A percentile compares a stretch with the other conserved stretches of the same genome.
These are phyloP conservation scores for Waltergamsia citrina DNA, from an alignment of 2,329 filamentous ascomycete species.

Conservation along the genomic window DNA sequence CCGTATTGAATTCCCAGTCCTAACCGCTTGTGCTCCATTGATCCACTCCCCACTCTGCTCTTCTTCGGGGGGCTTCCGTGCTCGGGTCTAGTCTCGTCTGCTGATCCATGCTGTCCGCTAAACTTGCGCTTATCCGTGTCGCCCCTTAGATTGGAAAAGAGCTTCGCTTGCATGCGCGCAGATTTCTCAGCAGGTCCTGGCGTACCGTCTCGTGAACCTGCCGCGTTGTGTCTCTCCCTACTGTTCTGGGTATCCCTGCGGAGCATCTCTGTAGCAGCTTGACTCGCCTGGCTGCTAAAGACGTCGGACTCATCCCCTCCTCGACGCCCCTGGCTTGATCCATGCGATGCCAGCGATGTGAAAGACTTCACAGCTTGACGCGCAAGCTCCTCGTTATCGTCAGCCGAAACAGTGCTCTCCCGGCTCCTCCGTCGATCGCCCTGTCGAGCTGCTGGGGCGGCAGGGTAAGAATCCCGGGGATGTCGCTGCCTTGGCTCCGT, in stretches of 20 bases:
- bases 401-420: slow-evolving; percentile 76
- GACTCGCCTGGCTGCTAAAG: slow-evolving; percentile 64
- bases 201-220: slow-evolving; percentile 31
- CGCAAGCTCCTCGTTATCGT: slow-evolving; percentile 50
- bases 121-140: slow-evolving; percentile 43
- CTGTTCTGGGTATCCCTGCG: slow-evolving; percentile 47
- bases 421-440: slow-evolving; percentile 54
- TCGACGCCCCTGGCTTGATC: slow-evolving; percentile 11
- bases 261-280: slow-evolving; percentile 66
- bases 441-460: slow-evolving; percentile 32
- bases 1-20: slow-evolving; percentile 44
- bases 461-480: slow-evolving; percentile 25
- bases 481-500: slow-evolving; percentile 45
- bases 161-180: slow-evolving; percentile 39
- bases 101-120: slow-evolving; percentile 17
- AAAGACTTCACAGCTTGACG: slow-evolving; percentile 40
- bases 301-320: slow-evolving; percentile 38
- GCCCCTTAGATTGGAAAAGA: slow-evolving; percentile 34
- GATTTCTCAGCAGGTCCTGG: slow-evolving; percentile 32
- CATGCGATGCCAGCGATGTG: slow-evolving; percentile 15
- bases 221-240: slow-evolving; percentile 35
- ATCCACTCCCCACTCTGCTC: slow-evolving; percentile 29
- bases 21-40: slow-evolving; percentile 28
- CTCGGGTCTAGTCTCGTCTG: slow-evolving; percentile 18
- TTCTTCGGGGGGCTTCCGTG: slow-evolving; percentile 42